Conservation (phyloP, 2,329 filamentous ascomycete genomes). For the Xylariaceae sp. region DNA sequence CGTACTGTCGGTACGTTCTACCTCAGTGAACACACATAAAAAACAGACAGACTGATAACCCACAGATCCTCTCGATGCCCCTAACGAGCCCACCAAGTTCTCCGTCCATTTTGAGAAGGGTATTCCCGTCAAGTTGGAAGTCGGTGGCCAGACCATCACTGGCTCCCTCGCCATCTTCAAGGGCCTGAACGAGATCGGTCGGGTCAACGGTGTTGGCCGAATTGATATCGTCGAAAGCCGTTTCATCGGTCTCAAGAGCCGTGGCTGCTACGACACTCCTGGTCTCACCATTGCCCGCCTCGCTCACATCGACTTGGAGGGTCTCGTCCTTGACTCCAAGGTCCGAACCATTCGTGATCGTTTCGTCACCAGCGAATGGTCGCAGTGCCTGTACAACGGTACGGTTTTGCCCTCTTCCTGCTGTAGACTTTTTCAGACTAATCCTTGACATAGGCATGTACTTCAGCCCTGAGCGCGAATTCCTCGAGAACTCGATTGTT, state of each 20-base stretch:
- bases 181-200: conserved; percentile 63
- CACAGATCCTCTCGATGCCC: conserved; percentile 59
- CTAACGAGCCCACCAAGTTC: conserved; percentile 66
- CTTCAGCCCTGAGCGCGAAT: conserved; percentile 54
- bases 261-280: conserved; percentile 73
- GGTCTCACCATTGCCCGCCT: conserved; percentile 39
- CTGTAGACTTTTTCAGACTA: not conserved
- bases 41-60: not conserved
- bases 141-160: conserved; percentile 55
- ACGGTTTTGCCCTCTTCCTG: conserved; percentile 16
- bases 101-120: conserved; percentile 69
- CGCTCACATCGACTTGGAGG: conserved; percentile 49
- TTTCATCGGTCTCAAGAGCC: conserved; percentile 66
- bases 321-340: conserved; percentile 52
- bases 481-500: conserved; percentile 55
- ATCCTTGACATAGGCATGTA: conserved; percentile 37
- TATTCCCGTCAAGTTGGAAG: conserved; percentile 55
- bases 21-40: not conserved
- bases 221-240: conserved; percentile 63
- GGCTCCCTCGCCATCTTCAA: conserved; percentile 69
- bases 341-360: conserved; percentile 52
- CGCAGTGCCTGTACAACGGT: conserved; percentile 41
- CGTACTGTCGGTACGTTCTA: conserved; percentile 38
- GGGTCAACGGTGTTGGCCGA: conserved; percentile 64
- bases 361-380: conserved; percentile 51